These are phyloP conservation scores for Clavispora asparagi DNA, from an alignment of 805 yeast species.

Conservation along the genomic window DNA sequence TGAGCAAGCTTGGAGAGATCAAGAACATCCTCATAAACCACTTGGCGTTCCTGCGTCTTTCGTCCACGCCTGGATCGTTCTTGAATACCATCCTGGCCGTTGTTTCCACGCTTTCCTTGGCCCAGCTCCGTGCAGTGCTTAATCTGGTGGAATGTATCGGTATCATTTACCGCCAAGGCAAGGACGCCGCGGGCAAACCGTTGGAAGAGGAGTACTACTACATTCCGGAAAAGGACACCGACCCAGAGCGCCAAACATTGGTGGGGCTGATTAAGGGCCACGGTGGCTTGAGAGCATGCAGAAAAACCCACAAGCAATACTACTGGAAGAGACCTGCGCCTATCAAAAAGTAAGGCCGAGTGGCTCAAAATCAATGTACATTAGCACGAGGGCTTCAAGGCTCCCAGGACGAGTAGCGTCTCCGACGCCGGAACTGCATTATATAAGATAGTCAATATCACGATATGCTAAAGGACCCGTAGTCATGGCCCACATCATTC, in stretches of 20 bases:
- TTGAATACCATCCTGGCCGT: constrained; percentile 57
- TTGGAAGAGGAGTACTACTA: constrained; percentile 93
- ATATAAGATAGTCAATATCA: not conserved
- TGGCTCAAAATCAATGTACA: not conserved
- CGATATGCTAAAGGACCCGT: not conserved
- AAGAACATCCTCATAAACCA: constrained; percentile 71
- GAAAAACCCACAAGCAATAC: constrained; percentile 90
- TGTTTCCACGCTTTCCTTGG: constrained; percentile 42
- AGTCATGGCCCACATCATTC: not conserved
- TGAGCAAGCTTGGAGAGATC: constrained; percentile 46
- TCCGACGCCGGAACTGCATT: not conserved
- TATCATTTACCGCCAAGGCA: constrained; percentile 82
- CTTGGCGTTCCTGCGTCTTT: constrained; percentile 81
- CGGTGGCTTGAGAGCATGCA: constrained; percentile 77
- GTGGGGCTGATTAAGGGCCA: constrained; percentile 77
- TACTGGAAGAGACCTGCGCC: constrained; percentile 64
- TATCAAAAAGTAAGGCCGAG: constrained; percentile 25
- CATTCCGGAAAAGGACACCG: constrained; percentile 75
- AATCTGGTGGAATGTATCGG: constrained; percentile 61
- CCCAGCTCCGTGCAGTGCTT: constrained; percentile 41
- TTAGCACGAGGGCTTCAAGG: not conserved
- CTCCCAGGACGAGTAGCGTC: not conserved
- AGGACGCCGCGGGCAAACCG: constrained; percentile 95
- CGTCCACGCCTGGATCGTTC: constrained; percentile 80
- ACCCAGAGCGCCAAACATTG: constrained; percentile 59